Evolutionary conservation across 2,329 filamentous ascomycete genomes (phyloP).

Genomic region (Aurifilum marmelostoma): DNA sequence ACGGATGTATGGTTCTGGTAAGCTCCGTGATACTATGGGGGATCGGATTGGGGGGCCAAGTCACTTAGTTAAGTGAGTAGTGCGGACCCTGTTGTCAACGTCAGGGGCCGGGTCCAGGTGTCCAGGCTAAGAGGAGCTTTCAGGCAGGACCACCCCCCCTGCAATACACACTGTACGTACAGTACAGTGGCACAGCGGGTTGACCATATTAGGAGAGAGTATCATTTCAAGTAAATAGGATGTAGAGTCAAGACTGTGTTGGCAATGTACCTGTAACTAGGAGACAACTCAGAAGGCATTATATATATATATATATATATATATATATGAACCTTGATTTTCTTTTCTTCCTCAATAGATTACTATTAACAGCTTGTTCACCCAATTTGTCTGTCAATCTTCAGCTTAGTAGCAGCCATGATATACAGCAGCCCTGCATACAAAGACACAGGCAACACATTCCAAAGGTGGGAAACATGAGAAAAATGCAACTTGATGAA

Average conservation of each 20-base stretch:
- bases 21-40: background rate
- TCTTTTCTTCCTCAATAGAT: no score
- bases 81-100: background rate
- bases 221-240: no score
- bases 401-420: background rate
- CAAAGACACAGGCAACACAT: background rate
- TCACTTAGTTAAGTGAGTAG: background rate
- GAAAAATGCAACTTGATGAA: background rate
- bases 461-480: background rate
- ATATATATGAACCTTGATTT: no score
- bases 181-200: no score
- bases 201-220: no score
- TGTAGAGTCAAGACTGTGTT: no score
- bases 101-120: slow-evolving; percentile 11
- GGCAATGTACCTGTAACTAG: no score
- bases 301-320: no score
- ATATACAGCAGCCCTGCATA: background rate
- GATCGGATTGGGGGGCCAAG: background rate
- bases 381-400: background rate
- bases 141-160: no score
- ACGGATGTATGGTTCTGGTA: background rate
- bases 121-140: background rate
- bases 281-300: no score
- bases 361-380: background rate
- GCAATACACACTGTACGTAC: no score